Evolutionary conservation across 208 protist species (phyloP), one percentile per base, ranked within the genome.

Genomic region (Borovskyia barvae): DNA sequence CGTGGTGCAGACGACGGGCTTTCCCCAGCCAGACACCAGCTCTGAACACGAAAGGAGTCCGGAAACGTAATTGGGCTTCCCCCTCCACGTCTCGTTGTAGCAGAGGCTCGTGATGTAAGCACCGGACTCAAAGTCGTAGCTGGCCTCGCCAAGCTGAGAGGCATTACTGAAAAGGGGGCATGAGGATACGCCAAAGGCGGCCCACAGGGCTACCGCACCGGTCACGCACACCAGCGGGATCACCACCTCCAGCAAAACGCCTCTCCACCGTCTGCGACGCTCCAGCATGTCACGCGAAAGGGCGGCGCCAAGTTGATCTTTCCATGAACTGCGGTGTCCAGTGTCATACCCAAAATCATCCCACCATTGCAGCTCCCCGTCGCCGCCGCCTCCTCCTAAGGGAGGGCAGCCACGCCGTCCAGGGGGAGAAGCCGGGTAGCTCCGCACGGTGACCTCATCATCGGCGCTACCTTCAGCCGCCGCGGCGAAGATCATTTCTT

Each of bases 151-250:
- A 2, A 54, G n/a, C n/a, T 54, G 12, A 24, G 48, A 28, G 25
- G 32, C 19, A 22, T 12, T 41, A 17, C 5, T 43, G 3, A 43
- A n/a, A 19, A 5, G 5, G 5, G 48, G 48, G 14, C 24, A 29
- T 41, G 15, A 12, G 24, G 25, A 22, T 24, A 53, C 29, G 28
- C 53, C 62, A 14, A 71, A 65, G 30, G 48, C 32, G 9, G 41
- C 36, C 68, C 68, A 84, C 32, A 82, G 39, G 22, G 62, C 42
- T 12, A 78, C 43, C 20, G 48, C 52, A 14, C 54, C 42, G 1
- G 65, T 14, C 40, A 72, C 54, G 40, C 73, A 79, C 28, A 79
- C 14, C 15, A 85, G 55, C 19, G 78, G 78, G 26, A 81, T 64
- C 8, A 72, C 8, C 29, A 82, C 11, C 57, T 81, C 78, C 5